Base-by-base conservation (phyloP, 2,329 filamentous ascomycete genomes). In the Aureobasidium sp. region DNA sequence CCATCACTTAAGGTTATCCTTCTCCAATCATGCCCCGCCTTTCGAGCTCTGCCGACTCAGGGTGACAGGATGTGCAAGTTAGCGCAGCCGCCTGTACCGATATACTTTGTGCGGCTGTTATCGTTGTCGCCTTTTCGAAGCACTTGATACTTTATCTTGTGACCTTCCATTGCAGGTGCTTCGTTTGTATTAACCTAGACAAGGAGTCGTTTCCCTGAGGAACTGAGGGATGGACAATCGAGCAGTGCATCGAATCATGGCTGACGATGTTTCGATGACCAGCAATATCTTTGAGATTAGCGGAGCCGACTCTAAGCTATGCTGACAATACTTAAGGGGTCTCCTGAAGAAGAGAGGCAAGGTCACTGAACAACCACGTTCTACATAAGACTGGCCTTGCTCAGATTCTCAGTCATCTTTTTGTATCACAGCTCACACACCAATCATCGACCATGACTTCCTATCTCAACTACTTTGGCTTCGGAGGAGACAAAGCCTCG, bases 381-480 rank as follows among this genome's bases (percentile, higher is more conserved):
- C n/a, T 20, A 42, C n/a, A n/a, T 8, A 42, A 11, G 20, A 20
- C n/a, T 42, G 3, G 1, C 4, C 41, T 20, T 11, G 2, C 5
- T 20, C 37, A 7, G 6, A 17, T 31, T 6, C 20, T 34, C 20
- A 27, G 14, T 17, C 22, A 17, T 14, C 22, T 47, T 27, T 27
- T 12, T 27, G 22, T 17, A 27, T 6, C 22, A 31, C n/a, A 22
- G 2, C 11, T 17, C n/a, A 37, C 8, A 31, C 14, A 6, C 15
- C 7, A 44, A 2, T 12, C 22, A 6, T 44, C 39, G 5, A 39
- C 36, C 29, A 59, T 59, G 55, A 47, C 55, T 39, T 59, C 55
- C 34, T 59, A 47, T 17, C 29, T 59, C 12, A 59, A 48, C 12
- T 59, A 59, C 29, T 48, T 59, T n/a, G 44, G 55, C 41, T 48